Conservation (phyloP, 805 yeast genomes). For the Wickerhamiella nectarea region DNA sequence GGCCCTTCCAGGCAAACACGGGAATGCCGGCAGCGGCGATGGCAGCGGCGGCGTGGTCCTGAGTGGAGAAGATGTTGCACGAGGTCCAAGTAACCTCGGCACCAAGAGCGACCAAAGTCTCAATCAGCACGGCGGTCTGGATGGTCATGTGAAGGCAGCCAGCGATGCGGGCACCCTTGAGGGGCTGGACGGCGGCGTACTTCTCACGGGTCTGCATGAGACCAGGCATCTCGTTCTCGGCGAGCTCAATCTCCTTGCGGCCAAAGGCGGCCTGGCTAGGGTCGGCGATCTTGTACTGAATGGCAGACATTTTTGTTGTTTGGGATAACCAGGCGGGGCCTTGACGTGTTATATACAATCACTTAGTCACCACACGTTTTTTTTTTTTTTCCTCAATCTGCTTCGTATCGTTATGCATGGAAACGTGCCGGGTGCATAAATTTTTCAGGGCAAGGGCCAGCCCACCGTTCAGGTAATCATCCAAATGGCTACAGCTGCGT, state of each 20-base stretch:
- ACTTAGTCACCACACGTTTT: background rate
- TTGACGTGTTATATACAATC: background rate
- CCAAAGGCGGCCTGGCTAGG: conserved; percentile 98
- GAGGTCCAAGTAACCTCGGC: conserved; percentile 99
- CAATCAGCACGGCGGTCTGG: conserved; percentile 97
- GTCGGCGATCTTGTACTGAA: conserved; percentile 87
- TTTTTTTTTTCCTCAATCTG: background rate
- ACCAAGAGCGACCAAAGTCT: conserved; percentile 92
- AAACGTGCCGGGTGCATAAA: no score
- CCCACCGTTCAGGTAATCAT: no score
- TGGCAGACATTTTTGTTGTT: conserved; percentile 41
- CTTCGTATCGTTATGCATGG: no score
- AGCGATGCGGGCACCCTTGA: conserved; percentile 96
- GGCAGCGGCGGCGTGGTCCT: conserved; percentile 99
- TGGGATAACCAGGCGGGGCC: conserved; percentile 4
- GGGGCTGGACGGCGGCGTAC: conserved; percentile 85
- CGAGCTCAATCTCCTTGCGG: conserved; percentile 96
- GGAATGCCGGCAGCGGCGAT: conserved; percentile 99
- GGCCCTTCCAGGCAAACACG: conserved; percentile 99
- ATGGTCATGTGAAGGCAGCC: conserved; percentile 99
- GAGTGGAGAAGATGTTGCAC: conserved; percentile 98
- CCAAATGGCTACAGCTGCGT: no score
- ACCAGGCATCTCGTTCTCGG: conserved; percentile 99
- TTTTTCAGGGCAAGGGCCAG: no score
- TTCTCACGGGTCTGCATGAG: conserved; percentile 91